Conservation (phyloP, 2,329 filamentous ascomycete genomes). For the Dactylellina leptospora region DNA sequence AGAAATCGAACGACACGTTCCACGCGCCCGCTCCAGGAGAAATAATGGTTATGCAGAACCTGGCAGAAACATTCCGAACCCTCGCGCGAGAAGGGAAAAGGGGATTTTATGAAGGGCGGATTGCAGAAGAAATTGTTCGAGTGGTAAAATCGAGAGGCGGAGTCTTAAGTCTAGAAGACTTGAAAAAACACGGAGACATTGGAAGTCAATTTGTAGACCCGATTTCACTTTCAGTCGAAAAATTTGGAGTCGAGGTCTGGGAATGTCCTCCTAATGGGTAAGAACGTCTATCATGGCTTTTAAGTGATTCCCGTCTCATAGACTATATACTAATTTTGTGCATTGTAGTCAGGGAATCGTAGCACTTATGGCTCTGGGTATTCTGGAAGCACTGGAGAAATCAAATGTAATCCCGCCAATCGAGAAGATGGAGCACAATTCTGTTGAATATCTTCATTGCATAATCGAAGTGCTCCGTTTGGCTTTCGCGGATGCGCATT, state of each 20-base stretch:
- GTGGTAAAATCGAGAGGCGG: slow-evolving; percentile 80
- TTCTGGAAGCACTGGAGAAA: slow-evolving; percentile 84
- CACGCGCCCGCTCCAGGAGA: slow-evolving; percentile 82
- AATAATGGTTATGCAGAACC: slow-evolving; percentile 82
- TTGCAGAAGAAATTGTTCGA: slow-evolving; percentile 82
- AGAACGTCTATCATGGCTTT: background rate
- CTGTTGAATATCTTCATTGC: slow-evolving; percentile 77
- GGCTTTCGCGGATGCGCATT: slow-evolving; percentile 86
- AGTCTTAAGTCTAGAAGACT: slow-evolving; percentile 78
- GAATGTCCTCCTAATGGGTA: slow-evolving; percentile 91
- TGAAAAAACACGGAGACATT: slow-evolving; percentile 76
- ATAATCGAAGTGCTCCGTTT: slow-evolving; percentile 88
- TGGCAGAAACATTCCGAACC: slow-evolving; percentile 81
- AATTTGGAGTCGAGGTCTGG: slow-evolving; percentile 76
- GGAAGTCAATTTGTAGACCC: slow-evolving; percentile 84
- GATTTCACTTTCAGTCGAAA: slow-evolving; percentile 70
- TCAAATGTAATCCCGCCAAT: slow-evolving; percentile 78
- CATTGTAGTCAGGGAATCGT: slow-evolving; percentile 77
- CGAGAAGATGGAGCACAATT: slow-evolving; percentile 74
- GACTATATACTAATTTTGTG: background rate
- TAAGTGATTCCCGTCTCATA: too few species aligned
- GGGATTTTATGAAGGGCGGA: slow-evolving; percentile 86
- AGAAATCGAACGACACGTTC: slow-evolving; percentile 68
- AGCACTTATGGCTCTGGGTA: slow-evolving; percentile 90
- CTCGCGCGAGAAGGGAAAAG: slow-evolving; percentile 83